These are phyloP conservation scores for Reutealis trisperma DNA, from an alignment of 345 rosid genomes.

Conservation along the genomic window DNA sequence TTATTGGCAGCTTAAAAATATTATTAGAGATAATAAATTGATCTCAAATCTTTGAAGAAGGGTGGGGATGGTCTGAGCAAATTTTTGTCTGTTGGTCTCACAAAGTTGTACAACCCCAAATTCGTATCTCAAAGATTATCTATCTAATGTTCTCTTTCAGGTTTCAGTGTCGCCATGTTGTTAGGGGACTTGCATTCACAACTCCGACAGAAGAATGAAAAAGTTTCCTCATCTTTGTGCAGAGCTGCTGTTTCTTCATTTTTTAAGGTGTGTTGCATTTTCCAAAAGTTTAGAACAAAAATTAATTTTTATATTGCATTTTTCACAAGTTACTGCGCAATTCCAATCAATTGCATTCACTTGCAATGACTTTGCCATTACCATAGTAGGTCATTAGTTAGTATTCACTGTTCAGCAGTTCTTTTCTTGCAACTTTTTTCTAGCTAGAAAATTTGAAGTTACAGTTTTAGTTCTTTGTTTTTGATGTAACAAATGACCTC, in stretches of 20 bases:
- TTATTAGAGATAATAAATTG: not conserved
- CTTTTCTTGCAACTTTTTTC: not conserved
- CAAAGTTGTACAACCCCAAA: not conserved
- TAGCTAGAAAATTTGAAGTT: not conserved
- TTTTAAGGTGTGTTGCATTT: not conserved
- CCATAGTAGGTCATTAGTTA: not conserved
- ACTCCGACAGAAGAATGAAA: constrained; percentile 58
- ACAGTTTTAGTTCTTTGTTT: not conserved
- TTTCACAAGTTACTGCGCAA: not conserved
- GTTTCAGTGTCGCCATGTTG: constrained; percentile 83
- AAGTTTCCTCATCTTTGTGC: not conserved
- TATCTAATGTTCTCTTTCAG: constrained; percentile 33
- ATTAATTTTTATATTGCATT: not conserved
- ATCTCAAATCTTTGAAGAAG: not conserved
- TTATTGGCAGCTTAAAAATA: not conserved
- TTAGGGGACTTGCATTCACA: constrained; percentile 65
- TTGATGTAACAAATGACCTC: not conserved
- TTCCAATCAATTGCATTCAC: not conserved
- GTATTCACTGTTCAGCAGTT: not conserved
- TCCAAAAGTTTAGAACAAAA: not conserved
- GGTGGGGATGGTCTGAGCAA: not conserved
- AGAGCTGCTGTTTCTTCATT: not conserved
- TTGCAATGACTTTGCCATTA: not conserved
- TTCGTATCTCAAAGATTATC: not conserved
- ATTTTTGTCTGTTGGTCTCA: not conserved